Evolutionary conservation across 2,329 filamentous ascomycete genomes (phyloP).

Genomic region (Monilinia fructigena): DNA sequence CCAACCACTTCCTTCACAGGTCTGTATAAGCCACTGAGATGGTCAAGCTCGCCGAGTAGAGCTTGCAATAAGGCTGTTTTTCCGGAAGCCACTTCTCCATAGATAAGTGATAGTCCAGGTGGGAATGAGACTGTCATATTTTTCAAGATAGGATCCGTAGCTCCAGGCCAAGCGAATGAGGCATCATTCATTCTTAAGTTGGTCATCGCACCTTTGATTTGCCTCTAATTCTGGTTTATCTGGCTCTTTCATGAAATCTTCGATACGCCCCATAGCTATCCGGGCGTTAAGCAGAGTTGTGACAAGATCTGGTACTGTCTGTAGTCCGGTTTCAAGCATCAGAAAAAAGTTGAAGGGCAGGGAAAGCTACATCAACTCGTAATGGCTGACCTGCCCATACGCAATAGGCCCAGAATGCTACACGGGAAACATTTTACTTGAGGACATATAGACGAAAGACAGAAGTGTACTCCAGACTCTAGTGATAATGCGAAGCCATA

Average conservation of each 20-base stretch:
- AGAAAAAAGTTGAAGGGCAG: constrained; percentile 80
- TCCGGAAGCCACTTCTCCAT: constrained; percentile 62
- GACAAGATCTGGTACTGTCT: constrained; percentile 72
- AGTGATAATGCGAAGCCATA: constrained; percentile 63
- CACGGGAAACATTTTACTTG: constrained; percentile 74
- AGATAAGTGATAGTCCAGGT: constrained; percentile 57
- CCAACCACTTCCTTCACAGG: constrained; percentile 57
- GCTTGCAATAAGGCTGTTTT: constrained; percentile 51
- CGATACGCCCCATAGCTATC: constrained; percentile 79
- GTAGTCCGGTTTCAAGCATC: constrained; percentile 70
- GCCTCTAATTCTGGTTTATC: constrained; percentile 61
- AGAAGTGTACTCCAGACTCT: constrained; percentile 64
- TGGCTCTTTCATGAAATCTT: constrained; percentile 82
- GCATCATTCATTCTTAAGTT: constrained; percentile 58
- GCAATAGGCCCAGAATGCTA: constrained; percentile 80
- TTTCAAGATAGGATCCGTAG: constrained; percentile 53
- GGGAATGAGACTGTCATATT: constrained; percentile 55
- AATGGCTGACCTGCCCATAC: constrained; percentile 65
- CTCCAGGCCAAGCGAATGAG: constrained; percentile 78
- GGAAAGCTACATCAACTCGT: constrained; percentile 80
- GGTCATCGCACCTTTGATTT: constrained; percentile 23
- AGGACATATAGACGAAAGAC: constrained; percentile 66
- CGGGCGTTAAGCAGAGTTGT: constrained; percentile 76
- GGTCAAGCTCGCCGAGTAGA: constrained; percentile 39
- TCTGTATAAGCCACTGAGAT: constrained; percentile 41